Percentiles rank a stretch among this genome's conserved stretches.
Conservation (phyloP, 768 basidiomycete species). For the Suillus alpinus region DNA sequence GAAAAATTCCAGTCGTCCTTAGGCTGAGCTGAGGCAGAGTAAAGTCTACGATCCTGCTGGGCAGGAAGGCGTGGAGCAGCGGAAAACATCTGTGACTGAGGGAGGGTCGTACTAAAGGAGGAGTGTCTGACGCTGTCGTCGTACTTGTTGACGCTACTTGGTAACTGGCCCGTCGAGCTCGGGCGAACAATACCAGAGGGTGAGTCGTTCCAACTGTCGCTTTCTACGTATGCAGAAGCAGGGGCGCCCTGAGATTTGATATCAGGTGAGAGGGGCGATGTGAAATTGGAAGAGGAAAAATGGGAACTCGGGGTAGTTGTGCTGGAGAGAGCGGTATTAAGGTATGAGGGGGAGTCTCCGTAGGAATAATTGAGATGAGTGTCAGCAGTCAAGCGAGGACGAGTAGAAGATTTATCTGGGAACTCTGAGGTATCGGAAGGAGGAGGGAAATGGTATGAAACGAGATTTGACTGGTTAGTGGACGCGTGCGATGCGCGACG, state of each 20-base stretch:
- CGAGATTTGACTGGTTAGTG: conserved; percentile 35
- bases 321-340: conserved; percentile 48
- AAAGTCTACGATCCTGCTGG: conserved; percentile 64
- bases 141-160: conserved; percentile 56
- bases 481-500: conserved; percentile 47
- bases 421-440: conserved; percentile 37
- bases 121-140: conserved; percentile 69
- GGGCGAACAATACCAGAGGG: conserved; percentile 63
- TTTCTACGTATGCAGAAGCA: conserved; percentile 42
- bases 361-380: conserved; percentile 43
- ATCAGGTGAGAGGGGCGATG: conserved; percentile 47
- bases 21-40: conserved; percentile 36
- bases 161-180: conserved; percentile 60
- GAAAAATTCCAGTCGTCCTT: conserved; percentile 75
- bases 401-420: conserved; percentile 31
- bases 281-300: conserved; percentile 46
- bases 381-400: conserved; percentile 51
- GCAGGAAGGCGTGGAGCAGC: conserved; percentile 70
- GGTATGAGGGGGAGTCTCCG: conserved; percentile 44
- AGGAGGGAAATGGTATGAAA: conserved; percentile 57
- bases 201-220: conserved; percentile 54
- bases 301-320: conserved; percentile 51
- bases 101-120: conserved; percentile 58
- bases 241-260: conserved; percentile 43
- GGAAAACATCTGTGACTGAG: conserved; percentile 61